Evolutionary conservation across 495 filamentous ascomycete species (phyloP).

Genomic region (Zalerion maritima): DNA sequence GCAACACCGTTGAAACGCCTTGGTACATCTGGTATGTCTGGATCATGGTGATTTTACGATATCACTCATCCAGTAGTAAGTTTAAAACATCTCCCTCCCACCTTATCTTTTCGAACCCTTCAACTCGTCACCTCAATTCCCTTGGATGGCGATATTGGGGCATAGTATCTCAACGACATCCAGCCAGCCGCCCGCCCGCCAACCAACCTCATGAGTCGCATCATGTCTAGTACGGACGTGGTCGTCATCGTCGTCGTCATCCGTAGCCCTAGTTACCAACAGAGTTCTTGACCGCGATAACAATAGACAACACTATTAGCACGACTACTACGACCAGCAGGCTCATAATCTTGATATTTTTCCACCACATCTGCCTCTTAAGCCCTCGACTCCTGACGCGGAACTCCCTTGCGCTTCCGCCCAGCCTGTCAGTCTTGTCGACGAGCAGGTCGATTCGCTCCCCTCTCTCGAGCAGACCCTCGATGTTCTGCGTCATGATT

Average conservation of each 20-base stretch:
- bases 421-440: slow-evolving; percentile 89
- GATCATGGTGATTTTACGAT: no score
- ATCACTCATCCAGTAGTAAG: no score
- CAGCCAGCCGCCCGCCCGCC: slow-evolving; percentile 1
- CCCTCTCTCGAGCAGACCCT: slow-evolving; percentile 83
- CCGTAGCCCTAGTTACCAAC: no score
- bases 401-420: slow-evolving; percentile 77
- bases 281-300: slow-evolving; percentile 28
- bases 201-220: not conserved
- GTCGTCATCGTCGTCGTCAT: no score
- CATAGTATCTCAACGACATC: slow-evolving; percentile 4
- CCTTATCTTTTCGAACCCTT: not conserved
- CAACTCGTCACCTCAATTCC: slow-evolving; percentile 5
- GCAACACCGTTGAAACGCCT: no score
- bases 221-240: slow-evolving; percentile 6
- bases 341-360: slow-evolving; percentile 90
- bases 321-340: slow-evolving; percentile 67
- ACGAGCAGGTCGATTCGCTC: slow-evolving; percentile 92
- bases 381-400: slow-evolving; percentile 69
- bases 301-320: slow-evolving; percentile 51
- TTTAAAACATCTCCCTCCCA: not conserved
- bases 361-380: slow-evolving; percentile 97
- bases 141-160: no score
- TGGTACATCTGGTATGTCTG: no score
- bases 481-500: slow-evolving; percentile 99